Evolutionary conservation across 148 eudicot genomes (phyloP).

Genomic region (Cornus suecica): DNA sequence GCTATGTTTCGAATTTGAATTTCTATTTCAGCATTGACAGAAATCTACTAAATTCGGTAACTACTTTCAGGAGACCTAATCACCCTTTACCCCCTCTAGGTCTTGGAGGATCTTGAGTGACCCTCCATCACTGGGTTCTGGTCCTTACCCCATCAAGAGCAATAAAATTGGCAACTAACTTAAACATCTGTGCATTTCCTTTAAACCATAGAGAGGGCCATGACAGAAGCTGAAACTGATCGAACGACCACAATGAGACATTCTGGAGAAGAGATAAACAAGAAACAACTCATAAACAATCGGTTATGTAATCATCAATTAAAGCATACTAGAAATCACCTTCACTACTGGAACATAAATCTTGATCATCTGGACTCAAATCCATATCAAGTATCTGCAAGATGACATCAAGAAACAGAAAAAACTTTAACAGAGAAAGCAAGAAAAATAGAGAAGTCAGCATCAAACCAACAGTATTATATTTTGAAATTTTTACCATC

Average conservation of each 20-base stretch:
- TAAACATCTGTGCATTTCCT: neutral
- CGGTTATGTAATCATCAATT: neutral
- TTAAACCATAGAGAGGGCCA: neutral
- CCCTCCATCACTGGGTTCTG: no score
- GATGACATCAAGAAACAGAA: neutral
- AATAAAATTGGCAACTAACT: neutral
- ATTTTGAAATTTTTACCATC: conserved; percentile 25
- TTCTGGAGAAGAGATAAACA: neutral
- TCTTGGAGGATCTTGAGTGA: no score
- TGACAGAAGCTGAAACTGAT: neutral
- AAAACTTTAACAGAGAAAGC: neutral
- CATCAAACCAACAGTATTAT: neutral
- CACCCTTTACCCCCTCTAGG: no score
- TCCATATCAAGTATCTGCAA: conserved; percentile 71
- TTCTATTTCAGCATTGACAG: no score
- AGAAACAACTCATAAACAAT: neutral
- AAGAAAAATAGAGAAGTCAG: neutral
- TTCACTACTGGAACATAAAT: conserved; percentile 26
- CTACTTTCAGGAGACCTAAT: no score
- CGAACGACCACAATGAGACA: neutral
- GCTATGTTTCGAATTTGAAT: no score
- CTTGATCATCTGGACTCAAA: conserved; percentile 52
- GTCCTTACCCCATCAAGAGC: no score
- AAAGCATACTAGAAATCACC: conserved; percentile 30
- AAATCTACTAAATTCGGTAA: no score